phyloP scores from a whole-genome alignment of 352 stramenopile species.

The Phytopythium ostracodes region DNA sequence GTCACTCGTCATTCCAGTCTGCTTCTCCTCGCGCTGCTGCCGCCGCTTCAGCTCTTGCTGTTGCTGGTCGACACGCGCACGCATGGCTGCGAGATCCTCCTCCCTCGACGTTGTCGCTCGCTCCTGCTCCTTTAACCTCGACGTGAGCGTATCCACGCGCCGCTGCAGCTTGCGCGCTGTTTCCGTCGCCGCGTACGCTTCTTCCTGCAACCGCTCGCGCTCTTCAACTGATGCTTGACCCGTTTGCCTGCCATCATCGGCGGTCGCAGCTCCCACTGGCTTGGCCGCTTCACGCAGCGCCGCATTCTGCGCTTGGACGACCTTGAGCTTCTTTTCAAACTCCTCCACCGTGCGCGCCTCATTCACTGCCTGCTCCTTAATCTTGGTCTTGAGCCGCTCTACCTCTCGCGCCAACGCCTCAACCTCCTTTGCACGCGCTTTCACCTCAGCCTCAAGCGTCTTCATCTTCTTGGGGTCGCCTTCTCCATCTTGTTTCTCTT shows the following conservation, averaged over 20 bases:
- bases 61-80: constrained; percentile 24
- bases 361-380: constrained; percentile 56
- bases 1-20: neutral
- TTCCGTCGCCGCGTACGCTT: constrained; percentile 33
- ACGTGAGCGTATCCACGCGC: constrained; percentile 54
- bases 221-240: constrained; percentile 1
- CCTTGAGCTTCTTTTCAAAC: constrained; percentile 63
- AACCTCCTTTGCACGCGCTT: constrained; percentile 9
- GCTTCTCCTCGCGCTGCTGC: constrained; percentile 2
- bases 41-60: constrained; percentile 28
- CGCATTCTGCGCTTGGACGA: constrained; percentile 78
- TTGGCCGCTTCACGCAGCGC: constrained; percentile 51
- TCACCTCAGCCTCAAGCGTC: constrained; percentile 23
- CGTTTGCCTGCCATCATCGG: neutral
- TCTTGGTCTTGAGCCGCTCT: constrained; percentile 40
- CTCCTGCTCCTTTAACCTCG: constrained; percentile 70
- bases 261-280: neutral
- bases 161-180: constrained; percentile 68
- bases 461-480: constrained; percentile 12
- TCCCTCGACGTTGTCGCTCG: constrained; percentile 35
- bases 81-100: constrained; percentile 37
- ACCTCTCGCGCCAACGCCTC: constrained; percentile 37
- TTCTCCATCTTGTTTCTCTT: constrained; percentile 12
- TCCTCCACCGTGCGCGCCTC: constrained; percentile 46
- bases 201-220: neutral